Conservation (phyloP, 108 stramenopile genomes). For the Cylindrotheca fusiformis region DNA sequence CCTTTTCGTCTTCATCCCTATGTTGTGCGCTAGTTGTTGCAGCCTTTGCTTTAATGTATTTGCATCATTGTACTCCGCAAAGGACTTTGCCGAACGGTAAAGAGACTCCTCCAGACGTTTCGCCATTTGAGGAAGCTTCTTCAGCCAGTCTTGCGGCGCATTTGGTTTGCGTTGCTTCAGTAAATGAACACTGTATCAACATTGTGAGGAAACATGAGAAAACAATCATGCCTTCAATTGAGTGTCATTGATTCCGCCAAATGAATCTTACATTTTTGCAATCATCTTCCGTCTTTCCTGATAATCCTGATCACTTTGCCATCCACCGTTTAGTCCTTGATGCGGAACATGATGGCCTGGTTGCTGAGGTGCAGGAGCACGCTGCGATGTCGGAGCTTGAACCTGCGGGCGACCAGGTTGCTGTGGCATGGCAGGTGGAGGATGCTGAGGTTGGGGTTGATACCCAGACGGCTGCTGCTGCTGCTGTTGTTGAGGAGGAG, state of each 20-base stretch:
- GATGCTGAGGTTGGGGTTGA: conserved; percentile 24
- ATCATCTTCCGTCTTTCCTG: conserved; percentile 90
- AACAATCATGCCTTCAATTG: neutral
- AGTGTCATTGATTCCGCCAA: neutral
- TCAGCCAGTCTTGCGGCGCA: conserved; percentile 93
- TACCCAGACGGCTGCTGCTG: conserved; percentile 28
- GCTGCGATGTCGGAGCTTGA: conserved; percentile 25
- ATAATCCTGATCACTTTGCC: conserved; percentile 89
- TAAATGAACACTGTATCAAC: conserved; percentile 70
- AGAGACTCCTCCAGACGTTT: conserved; percentile 92
- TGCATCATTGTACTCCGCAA: conserved; percentile 90
- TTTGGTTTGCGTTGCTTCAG: conserved; percentile 92
- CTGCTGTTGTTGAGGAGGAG: conserved; percentile 43
- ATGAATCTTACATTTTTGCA: conserved; percentile 85
- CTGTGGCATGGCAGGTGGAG: conserved; percentile 28
- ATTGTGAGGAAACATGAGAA: neutral
- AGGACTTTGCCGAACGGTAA: conserved; percentile 85
- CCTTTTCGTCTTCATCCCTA: conserved; percentile 84
- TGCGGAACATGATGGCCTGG: conserved; percentile 43
- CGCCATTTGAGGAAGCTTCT: conserved; percentile 96
- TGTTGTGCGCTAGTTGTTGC: conserved; percentile 90
- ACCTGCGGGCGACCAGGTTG: conserved; percentile 37
- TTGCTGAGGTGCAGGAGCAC: conserved; percentile 24
- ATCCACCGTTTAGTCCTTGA: conserved; percentile 85
- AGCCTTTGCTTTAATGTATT: conserved; percentile 90